phyloP scores from a whole-genome alignment of 768 basidiomycete genomes.

The Mycena alexandri region DNA sequence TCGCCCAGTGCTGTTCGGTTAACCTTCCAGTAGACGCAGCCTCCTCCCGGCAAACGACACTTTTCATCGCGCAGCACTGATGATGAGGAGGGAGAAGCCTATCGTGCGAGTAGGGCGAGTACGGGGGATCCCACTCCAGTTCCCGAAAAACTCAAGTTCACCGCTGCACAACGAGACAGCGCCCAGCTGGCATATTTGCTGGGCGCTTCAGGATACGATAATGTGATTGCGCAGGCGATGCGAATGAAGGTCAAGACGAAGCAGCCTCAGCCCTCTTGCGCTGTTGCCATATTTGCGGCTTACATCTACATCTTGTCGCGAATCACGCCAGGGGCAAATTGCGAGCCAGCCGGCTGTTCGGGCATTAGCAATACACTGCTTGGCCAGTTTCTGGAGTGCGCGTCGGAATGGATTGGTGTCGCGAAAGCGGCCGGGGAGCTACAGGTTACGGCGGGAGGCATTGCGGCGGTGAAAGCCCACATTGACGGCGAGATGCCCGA shows the following conservation, averaged over 20 bases:
- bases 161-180: background rate
- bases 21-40: too few relatives aligned
- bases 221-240: background rate
- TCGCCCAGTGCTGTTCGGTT: too few relatives aligned
- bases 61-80: too few relatives aligned
- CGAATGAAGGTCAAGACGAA: background rate
- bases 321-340: background rate
- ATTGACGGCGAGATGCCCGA: background rate
- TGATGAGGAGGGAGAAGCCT: too few relatives aligned
- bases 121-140: too few relatives aligned
- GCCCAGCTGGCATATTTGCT: background rate
- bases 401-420: background rate
- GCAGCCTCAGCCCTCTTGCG: background rate
- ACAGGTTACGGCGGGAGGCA: background rate
- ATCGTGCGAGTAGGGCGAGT: too few relatives aligned
- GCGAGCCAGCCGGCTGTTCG: background rate
- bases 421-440: background rate
- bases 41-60: too few relatives aligned
- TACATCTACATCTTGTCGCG: constrained; percentile 2
- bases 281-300: background rate
- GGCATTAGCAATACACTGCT: background rate
- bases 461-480: background rate
- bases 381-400: background rate
- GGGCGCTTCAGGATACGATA: background rate
- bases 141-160: too few relatives aligned